A percentile compares a stretch with the other conserved stretches of the same genome.
These are phyloP conservation scores for Naganishia cerealis DNA, from an alignment of 1,284 basidiomycete genomes.

Conservation along the genomic window DNA sequence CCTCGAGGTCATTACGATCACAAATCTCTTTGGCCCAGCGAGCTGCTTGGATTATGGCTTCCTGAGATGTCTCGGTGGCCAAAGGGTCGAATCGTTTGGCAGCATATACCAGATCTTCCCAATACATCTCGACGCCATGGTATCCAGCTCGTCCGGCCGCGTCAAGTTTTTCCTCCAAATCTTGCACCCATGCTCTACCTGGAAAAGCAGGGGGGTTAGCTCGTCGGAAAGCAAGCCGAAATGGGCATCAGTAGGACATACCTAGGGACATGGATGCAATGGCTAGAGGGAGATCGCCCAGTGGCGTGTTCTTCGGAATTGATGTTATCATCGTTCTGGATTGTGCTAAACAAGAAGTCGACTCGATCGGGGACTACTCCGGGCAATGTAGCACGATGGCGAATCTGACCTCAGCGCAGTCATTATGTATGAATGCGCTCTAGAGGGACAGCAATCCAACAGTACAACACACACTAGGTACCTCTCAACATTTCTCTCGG, in stretches of 20 bases:
- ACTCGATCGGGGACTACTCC: background rate
- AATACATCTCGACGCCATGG: constrained; percentile 26
- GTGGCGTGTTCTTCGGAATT: constrained; percentile 15
- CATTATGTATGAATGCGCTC: background rate
- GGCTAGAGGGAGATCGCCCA: constrained; percentile 19
- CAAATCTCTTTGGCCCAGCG: constrained; percentile 18
- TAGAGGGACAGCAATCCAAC: background rate
- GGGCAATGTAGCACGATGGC: background rate
- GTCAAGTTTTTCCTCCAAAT: constrained; percentile 21
- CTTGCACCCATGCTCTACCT: constrained; percentile 24
- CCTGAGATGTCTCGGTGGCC: constrained; percentile 21
- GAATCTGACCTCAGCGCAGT: background rate
- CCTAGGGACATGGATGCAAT: constrained; percentile 25
- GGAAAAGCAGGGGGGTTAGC: background rate
- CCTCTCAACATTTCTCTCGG: background rate
- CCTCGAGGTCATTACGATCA: constrained; percentile 19
- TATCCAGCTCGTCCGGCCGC: constrained; percentile 28
- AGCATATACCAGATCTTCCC: constrained; percentile 24
- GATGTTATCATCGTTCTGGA: constrained; percentile 13
- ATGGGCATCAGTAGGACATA: background rate
- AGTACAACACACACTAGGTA: background rate
- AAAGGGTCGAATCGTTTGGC: constrained; percentile 22
- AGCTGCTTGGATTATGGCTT: constrained; percentile 17
- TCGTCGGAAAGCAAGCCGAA: background rate
- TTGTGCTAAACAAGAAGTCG: background rate